These are phyloP conservation scores for Sugiyamaella sp. DNA, from an alignment of 1,139 yeast genomes.

Conservation along the genomic window DNA sequence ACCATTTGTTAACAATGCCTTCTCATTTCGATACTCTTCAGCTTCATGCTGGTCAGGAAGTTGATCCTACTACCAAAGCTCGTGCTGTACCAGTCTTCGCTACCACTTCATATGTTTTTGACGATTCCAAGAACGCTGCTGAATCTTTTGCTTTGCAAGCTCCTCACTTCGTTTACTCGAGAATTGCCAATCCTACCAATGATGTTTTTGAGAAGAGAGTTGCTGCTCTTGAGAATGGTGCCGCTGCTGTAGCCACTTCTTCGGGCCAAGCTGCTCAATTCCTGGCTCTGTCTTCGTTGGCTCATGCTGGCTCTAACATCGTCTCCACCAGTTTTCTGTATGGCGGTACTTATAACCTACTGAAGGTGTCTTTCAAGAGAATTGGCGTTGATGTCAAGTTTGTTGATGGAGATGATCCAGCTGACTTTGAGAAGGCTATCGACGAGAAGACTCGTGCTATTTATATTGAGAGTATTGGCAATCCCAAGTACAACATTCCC, in stretches of 20 bases:
- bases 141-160: constrained; percentile 82
- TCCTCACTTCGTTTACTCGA: constrained; percentile 82
- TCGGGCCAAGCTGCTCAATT: constrained; percentile 98
- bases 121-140: constrained; percentile 89
- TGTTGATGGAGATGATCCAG: constrained; percentile 74
- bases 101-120: constrained; percentile 73
- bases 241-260: constrained; percentile 85
- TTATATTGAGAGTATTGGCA: constrained; percentile 89
- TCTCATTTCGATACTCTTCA: constrained; percentile 85
- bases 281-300: constrained; percentile 79
- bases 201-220: constrained; percentile 89
- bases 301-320: constrained; percentile 87
- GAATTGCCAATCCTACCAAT: constrained; percentile 91
- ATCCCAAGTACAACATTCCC: constrained; percentile 91
- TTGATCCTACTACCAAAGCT: constrained; percentile 60
- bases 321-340: constrained; percentile 85
- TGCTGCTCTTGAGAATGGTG: constrained; percentile 91
- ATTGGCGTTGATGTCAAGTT: constrained; percentile 84
- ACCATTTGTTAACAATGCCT: constrained; percentile 31
- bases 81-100: constrained; percentile 90
- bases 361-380: constrained; percentile 88
- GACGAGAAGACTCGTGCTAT: constrained; percentile 89
- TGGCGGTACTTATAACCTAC: constrained; percentile 96
- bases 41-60: constrained; percentile 87
- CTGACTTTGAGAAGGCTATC: constrained; percentile 68